Evolutionary conservation across 371 early-diverging fungal genomes (phyloP).

Genomic region (Lichtheimia corymbifera): DNA sequence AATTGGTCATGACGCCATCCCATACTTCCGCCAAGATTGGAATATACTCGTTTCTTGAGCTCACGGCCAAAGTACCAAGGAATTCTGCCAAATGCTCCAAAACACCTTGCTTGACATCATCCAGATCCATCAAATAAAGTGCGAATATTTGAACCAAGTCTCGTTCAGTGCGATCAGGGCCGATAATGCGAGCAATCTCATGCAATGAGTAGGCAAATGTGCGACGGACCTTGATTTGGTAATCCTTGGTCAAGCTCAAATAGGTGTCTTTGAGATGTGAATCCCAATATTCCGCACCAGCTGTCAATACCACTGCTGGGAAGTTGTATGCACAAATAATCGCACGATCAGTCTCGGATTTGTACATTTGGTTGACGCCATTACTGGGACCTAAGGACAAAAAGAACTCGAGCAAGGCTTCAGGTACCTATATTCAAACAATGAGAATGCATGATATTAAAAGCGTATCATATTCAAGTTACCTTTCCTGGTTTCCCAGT

Average conservation of each 20-base stretch:
- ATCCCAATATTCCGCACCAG: conserved; percentile 58
- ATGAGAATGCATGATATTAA: background rate
- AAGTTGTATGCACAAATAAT: conserved; percentile 65
- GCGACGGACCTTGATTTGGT: conserved; percentile 60
- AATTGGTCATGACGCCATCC: conserved; percentile 60
- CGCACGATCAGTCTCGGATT: conserved; percentile 57
- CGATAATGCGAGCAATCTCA: conserved; percentile 60
- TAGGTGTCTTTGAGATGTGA: conserved; percentile 54
- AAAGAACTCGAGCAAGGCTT: conserved; percentile 44
- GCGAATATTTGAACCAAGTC: conserved; percentile 64
- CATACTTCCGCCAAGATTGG: conserved; percentile 57
- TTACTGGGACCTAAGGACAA: conserved; percentile 38
- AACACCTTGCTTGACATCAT: conserved; percentile 64
- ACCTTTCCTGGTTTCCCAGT: conserved; percentile 45
- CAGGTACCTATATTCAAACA: conserved; percentile 26
- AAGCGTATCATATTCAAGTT: background rate
- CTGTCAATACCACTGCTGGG: conserved; percentile 63
- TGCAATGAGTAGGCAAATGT: conserved; percentile 64
- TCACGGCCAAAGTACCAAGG: conserved; percentile 51
- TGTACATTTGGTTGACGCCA: conserved; percentile 37
- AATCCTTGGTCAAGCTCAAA: conserved; percentile 51
- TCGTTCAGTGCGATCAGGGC: conserved; percentile 59
- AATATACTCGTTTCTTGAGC: conserved; percentile 54
- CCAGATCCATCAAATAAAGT: conserved; percentile 58
- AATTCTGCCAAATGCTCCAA: conserved; percentile 62